Evolutionary conservation across 192 early-diverging fungal species (phyloP).

Genomic region (Coemansia sp.): DNA sequence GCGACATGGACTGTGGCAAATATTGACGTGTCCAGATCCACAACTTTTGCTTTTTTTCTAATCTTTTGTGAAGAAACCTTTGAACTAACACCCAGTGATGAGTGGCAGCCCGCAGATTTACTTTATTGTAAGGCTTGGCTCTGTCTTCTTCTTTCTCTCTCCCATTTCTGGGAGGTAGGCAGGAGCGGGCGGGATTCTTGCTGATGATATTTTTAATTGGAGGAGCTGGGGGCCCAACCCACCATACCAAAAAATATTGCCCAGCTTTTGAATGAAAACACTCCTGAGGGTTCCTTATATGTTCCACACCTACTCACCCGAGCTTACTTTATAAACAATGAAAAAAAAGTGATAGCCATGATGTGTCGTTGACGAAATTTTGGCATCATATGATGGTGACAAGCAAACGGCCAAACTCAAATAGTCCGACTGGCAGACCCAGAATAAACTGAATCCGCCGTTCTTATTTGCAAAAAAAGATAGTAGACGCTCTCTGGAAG

Average conservation of each 20-base stretch:
- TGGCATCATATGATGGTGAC: slow-evolving; percentile 15
- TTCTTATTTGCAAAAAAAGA: slow-evolving; percentile 13
- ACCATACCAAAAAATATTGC: slow-evolving; percentile 5
- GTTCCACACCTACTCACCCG: background rate
- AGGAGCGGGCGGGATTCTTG: background rate
- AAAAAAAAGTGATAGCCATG: background rate
- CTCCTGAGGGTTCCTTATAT: background rate
- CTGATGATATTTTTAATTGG: slow-evolving; percentile 5
- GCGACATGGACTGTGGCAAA: background rate
- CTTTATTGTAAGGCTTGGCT: background rate
- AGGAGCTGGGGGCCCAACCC: slow-evolving; percentile 7
- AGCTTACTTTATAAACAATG: background rate
- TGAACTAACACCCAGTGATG: slow-evolving; percentile 26
- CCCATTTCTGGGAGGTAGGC: background rate
- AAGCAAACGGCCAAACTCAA: slow-evolving; percentile 26
- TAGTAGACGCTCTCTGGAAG: slow-evolving; percentile 4
- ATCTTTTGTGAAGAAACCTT: background rate
- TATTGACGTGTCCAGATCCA: background rate
- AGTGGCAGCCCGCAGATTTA: slow-evolving; percentile 14
- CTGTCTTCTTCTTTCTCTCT: slow-evolving; percentile 3
- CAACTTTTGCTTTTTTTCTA: background rate
- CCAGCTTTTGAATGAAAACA: background rate
- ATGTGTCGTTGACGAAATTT: slow-evolving; percentile 25
- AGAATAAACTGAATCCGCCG: background rate
- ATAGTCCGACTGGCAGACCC: slow-evolving; percentile 19